phyloP scores from a whole-genome alignment of 139 green algal genomes.

The Chlamydomonas sp. region DNA sequence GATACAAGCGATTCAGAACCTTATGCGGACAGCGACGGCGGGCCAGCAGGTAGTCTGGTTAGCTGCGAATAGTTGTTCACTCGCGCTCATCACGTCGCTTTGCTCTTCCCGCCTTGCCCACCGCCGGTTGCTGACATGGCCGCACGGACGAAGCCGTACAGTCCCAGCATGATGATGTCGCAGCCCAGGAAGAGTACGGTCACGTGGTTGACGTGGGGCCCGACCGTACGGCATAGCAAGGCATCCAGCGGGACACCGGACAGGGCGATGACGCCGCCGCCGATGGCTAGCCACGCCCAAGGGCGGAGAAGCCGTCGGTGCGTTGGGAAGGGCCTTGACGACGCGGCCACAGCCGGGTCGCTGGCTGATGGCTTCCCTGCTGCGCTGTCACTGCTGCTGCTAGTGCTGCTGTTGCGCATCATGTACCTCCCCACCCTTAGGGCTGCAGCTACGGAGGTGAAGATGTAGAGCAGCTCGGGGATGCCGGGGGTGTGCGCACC shows the following conservation, averaged over 20 bases:
- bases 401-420: too few relatives aligned
- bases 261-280: not conserved
- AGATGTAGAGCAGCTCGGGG: conserved; percentile 17
- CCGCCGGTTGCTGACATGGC: not conserved
- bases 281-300: not conserved
- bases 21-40: too few relatives aligned
- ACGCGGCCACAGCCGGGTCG: too few relatives aligned
- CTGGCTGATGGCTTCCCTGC: too few relatives aligned
- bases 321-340: too few relatives aligned
- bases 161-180: not conserved
- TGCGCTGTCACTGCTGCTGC: too few relatives aligned
- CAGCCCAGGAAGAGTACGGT: not conserved
- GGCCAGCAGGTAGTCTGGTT: too few relatives aligned
- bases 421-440: not conserved
- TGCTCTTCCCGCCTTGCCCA: not conserved
- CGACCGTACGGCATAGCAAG: not conserved
- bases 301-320: too few relatives aligned
- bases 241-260: not conserved
- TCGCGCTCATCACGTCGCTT: too few relatives aligned
- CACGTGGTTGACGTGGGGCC: not conserved
- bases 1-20: too few relatives aligned
- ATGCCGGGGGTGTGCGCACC: not conserved
- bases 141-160: not conserved
- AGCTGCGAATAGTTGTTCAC: too few relatives aligned
- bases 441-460: not conserved